Evolutionary conservation across 2,329 filamentous ascomycete genomes (phyloP), one percentile per base, ranked within the genome.

Genomic region (Thelonectria discophora): DNA sequence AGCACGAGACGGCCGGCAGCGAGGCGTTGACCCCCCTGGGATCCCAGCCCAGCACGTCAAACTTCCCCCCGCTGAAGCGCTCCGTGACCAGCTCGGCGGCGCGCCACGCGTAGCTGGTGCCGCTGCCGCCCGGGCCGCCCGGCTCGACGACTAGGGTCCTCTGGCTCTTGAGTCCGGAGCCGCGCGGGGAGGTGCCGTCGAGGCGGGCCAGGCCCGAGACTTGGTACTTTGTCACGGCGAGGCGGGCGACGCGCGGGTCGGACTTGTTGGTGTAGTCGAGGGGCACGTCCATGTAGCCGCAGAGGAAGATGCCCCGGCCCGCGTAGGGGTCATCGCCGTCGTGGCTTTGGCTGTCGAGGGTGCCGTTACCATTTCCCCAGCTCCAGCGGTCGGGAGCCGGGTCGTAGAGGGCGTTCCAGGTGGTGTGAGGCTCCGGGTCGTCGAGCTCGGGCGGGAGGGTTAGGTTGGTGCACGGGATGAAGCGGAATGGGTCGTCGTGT

Each of bases 21-120:
- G 82, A 80, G 1, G 74, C 69, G 65, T 84, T 84, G 55, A 85
- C 81, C 2, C 83, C 83, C 3, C 83, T 78, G n/a, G 83, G 83
- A 53, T 86, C 83, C 78, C 81, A 85, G n/a, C 82, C 81, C 13
- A 86, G 69, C 6, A 84, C 78, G 60, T 84, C 82, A 20, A 78
- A 81, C 20, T 73, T 68, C 20, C 78, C 75, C 32, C 76, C 76
- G 58, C 80, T 81, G 12, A 84, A 69, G 3, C 79, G 77, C 56
- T 76, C 67, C 3, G 79, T 77, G 37, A 81, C 60, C 0, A 62
- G 55, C 57, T 82, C 76, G 3, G 74, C 77, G 0, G 63, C 65
- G 6, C 75, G 66, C 79, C 79, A 83, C 3, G 72, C 75, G 40
- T 79, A 79, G 0, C 56, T 70, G 0, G 79, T 82, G 3, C 82